phyloP scores from a whole-genome alignment of 768 basidiomycete genomes.

The Agaricus subrufescens region DNA sequence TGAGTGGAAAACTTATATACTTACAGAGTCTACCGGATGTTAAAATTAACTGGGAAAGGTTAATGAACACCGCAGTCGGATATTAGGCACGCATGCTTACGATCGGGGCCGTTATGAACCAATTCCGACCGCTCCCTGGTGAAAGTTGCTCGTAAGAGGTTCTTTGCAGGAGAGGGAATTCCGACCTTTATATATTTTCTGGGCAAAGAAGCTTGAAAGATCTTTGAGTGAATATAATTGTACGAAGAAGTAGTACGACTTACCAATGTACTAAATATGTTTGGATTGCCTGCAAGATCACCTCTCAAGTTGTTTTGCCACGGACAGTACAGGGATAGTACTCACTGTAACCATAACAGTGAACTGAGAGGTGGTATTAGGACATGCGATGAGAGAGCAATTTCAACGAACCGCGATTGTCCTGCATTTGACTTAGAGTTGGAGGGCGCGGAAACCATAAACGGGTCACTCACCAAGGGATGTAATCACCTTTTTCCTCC shows the following conservation, averaged over 20 bases:
- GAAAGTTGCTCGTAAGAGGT: background rate
- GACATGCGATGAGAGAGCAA: background rate
- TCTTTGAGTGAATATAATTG: background rate
- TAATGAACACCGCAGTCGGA: background rate
- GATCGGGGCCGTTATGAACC: slow-evolving; percentile 22
- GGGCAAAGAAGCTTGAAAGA: slow-evolving; percentile 14
- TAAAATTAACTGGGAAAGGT: background rate
- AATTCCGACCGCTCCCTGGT: slow-evolving; percentile 31
- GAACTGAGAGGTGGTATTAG: slow-evolving; percentile 20
- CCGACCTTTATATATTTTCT: slow-evolving; percentile 13
- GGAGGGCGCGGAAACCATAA: background rate
- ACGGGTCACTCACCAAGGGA: slow-evolving; percentile 34
- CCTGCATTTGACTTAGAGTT: slow-evolving; percentile 18
- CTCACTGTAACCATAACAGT: slow-evolving; percentile 31
- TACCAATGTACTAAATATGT: slow-evolving; percentile 51
- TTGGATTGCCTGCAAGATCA: slow-evolving; percentile 30
- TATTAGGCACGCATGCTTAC: background rate
- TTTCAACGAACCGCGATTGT: slow-evolving; percentile 29
- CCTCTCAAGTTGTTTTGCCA: background rate
- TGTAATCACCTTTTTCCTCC: slow-evolving; percentile 28
- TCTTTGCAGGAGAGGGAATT: background rate
- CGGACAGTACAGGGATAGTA: background rate
- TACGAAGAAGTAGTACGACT: slow-evolving; percentile 2
- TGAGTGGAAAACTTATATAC: background rate
- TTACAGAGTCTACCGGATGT: slow-evolving; percentile 3